Conservation (phyloP, 176 grass and related monocot species). For the Oryza rufipogon region DNA sequence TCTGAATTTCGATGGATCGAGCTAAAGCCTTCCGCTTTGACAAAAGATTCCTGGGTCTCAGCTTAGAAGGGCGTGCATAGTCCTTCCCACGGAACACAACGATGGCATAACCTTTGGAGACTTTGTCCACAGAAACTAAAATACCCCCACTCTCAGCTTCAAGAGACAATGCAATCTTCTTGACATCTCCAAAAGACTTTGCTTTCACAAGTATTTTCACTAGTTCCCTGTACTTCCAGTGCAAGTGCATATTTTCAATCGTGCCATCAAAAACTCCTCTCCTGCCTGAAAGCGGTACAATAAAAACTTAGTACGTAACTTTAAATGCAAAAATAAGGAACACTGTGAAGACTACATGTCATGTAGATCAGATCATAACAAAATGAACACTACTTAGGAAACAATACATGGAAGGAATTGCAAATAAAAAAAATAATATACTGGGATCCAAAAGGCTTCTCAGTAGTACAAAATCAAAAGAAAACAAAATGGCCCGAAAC, state of each 20-base stretch:
- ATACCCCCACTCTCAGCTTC: conserved; percentile 90
- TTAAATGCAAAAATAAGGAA: background rate
- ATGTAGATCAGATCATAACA: conserved; percentile 10
- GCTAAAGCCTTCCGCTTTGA: conserved; percentile 88
- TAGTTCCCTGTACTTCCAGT: conserved; percentile 97
- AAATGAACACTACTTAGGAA: background rate
- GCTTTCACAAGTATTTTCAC: conserved; percentile 84
- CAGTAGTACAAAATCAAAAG: conserved; percentile 17
- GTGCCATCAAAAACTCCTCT: conserved; percentile 96
- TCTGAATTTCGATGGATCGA: conserved; percentile 86
- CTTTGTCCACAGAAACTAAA: conserved; percentile 89
- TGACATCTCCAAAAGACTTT: conserved; percentile 76
- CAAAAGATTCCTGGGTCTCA: conserved; percentile 82
- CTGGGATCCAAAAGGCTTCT: background rate
- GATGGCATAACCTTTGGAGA: conserved; percentile 92
- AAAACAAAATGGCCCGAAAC: background rate
- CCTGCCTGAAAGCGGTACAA: conserved; percentile 59
- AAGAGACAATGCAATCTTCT: conserved; percentile 70
- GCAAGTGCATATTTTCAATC: conserved; percentile 98
- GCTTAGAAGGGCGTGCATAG: conserved; percentile 58
- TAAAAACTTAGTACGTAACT: background rate
- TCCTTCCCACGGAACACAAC: conserved; percentile 80
- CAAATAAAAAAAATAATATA: background rate
- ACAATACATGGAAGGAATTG: background rate
- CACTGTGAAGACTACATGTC: background rate